Evolutionary conservation across 225 moss, liverwort and hornwort genomes (phyloP), one percentile per base, ranked within the genome.

Genomic region (Climacium dendroides): DNA sequence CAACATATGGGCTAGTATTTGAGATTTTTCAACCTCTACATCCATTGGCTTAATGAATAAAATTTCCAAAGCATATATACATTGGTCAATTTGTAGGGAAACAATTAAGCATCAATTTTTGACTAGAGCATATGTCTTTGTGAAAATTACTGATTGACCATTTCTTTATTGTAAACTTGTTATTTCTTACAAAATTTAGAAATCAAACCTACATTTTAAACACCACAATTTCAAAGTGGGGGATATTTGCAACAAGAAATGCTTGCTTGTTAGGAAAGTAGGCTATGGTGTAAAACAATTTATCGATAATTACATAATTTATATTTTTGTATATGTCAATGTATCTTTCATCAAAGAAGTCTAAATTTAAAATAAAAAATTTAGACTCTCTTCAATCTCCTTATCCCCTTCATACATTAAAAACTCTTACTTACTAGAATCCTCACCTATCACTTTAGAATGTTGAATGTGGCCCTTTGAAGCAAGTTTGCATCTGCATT

Each of bases 211-310:
- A n/a, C 9, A 76, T 23, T 13, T 7, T 74, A 35, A 35, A 35
- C 0, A 1, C 5, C 1, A 22, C 3, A 35, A 2, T 15, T 2
- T 54, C 1, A 13, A 10, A 3, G 13, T 12, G 50, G 50, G 1
- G 0, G 6, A 0, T 6, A 24, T 23, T 0, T 15, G 0, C 9
- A n/a, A 19, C 15, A 52, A 76, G 35, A 53, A 76, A 34, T 53
- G 12, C 1, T 7, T 74, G 7, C 5, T 13, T 8, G 13, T 20
- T 2, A 19, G 2, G 22, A 52, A 11, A 50, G 13, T 74, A 22
- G 52, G 4, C 4, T 34, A 13, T 13, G 8, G 7, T 50, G 3
- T 13, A 74, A 34, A 34, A 74, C 12, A 48, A 73, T 47, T 50
- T 50, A 34, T 22, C 12, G 8, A 34, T 48, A 50, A 15, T 71